Base-by-base conservation (phyloP, 345 rosid genomes). In the Arabidopsis arenosa region DNA sequence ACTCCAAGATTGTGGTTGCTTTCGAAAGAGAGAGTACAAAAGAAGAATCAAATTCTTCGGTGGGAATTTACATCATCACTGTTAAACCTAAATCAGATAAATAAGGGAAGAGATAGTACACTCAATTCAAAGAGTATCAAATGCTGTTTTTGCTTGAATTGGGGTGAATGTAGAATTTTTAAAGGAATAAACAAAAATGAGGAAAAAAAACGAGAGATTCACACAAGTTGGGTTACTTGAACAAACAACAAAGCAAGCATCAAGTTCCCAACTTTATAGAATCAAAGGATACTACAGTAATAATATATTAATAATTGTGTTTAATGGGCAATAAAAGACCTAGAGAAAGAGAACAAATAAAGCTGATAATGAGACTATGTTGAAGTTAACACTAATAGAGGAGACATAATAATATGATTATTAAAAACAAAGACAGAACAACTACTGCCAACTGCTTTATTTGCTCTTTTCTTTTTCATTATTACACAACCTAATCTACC, bases 371-470 rank as follows among this genome's bases (percentile, higher is more conserved):
- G 65, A 68, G 60, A 74, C 57, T 73, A 23, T 77, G 88, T 70
- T 78, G 59, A 75, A 83, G 81, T 83, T 86, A 83, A 48, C 72
- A 85, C 82, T 84, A 81, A 66, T 70, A 78, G 72, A 82, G 86
- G 86, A 82, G 83, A 86, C 85, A 82, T 65, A 45, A 82, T 72
- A 45, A 82, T 84, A 80, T 75, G 80, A 79, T 85, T 84, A 84
- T 77, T 78, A 23, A 78, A 74, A 72, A 58, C 74, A 88, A 84
- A 84, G 84, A 79, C 85, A 78, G 72, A 83, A 83, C 80, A 85
- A 88, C 90, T 70, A 83, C 91, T 81, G 83, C 81, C 86, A 86
- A 85, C 85, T 82, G 82, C 85, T 86, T 86, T 76, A 76, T 82
- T 75, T 84, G 75, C 86, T 72, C 84, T 85, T 65, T 78, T 73